Evolutionary conservation across 257 asterid genomes (phyloP).

Genomic region (Coffea eugenioides): DNA sequence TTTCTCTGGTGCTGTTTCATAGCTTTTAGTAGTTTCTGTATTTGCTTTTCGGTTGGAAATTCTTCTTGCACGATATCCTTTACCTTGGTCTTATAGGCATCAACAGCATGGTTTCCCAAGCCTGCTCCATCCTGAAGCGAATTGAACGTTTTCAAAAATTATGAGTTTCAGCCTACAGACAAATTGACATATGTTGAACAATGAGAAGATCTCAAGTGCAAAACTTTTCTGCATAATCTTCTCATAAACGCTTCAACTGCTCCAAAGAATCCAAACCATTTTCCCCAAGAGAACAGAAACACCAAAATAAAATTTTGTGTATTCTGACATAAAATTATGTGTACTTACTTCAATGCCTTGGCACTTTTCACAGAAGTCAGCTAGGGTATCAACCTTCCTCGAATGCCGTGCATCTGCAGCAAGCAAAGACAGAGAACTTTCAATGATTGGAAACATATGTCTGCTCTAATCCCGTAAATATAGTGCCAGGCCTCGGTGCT

Average conservation of each 20-base stretch:
- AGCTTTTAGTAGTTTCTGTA: slow-evolving; percentile 19
- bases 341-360: slow-evolving; percentile 14
- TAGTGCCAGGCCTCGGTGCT: background rate
- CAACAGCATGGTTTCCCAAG: slow-evolving; percentile 22
- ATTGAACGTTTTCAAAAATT: background rate
- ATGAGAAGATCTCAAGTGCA: background rate
- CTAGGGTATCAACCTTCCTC: slow-evolving; percentile 3
- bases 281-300: background rate
- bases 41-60: slow-evolving; percentile 22
- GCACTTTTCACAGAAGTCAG: background rate
- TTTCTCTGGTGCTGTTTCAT: slow-evolving; percentile 23
- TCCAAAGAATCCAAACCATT: background rate
- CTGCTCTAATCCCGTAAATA: background rate
- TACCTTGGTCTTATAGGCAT: slow-evolving; percentile 20
- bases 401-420: slow-evolving; percentile 16
- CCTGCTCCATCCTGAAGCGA: slow-evolving; percentile 46
- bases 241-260: background rate
- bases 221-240: background rate
- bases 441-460: background rate
- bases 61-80: slow-evolving; percentile 32
- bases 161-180: background rate
- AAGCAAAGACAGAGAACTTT: slow-evolving; percentile 1
- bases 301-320: background rate
- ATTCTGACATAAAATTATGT: background rate
- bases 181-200: background rate